phyloP scores from a whole-genome alignment of 805 yeast species.

The Schizosaccharomyces lindneri region DNA sequence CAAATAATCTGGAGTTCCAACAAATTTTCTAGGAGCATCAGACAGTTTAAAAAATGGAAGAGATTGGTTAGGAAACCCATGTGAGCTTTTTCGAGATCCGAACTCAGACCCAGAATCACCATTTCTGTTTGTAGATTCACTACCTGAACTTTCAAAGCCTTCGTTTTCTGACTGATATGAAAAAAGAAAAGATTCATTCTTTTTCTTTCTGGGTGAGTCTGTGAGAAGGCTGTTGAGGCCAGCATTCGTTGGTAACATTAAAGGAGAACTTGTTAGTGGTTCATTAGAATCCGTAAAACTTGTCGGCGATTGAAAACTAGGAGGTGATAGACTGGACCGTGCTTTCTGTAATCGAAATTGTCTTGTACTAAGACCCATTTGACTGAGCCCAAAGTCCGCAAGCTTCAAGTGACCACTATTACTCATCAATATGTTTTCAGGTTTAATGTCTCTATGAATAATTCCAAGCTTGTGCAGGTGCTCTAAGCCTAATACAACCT shows the following conservation, averaged over 20 bases:
- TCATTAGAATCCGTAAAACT: not conserved
- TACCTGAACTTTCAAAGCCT: not conserved
- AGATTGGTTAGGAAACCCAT: not conserved
- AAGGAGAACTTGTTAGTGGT: not conserved
- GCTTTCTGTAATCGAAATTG: not conserved
- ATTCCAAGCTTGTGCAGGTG: slow-evolving; percentile 75
- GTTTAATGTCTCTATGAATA: slow-evolving; percentile 77
- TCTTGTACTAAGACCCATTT: slow-evolving; percentile 69
- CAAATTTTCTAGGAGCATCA: slow-evolving; percentile 29
- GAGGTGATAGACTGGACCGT: not conserved
- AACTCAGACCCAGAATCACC: not conserved
- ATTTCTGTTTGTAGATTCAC: not conserved
- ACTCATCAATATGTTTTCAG: slow-evolving; percentile 78
- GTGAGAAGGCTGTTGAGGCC: not conserved
- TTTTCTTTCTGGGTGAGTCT: too few relatives aligned
- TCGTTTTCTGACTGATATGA: too few relatives aligned
- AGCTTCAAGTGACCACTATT: slow-evolving; percentile 67
- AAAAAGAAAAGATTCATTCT: too few relatives aligned
- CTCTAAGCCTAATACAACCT: slow-evolving; percentile 69
- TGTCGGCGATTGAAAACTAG: not conserved
- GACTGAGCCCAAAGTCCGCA: slow-evolving; percentile 69
- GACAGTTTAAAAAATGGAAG: not conserved
- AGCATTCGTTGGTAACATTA: not conserved
- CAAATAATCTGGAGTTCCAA: slow-evolving; percentile 92
- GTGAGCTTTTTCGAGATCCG: not conserved